Evolutionary conservation across 805 yeast genomes (phyloP).

Genomic region (Candida corydali): DNA sequence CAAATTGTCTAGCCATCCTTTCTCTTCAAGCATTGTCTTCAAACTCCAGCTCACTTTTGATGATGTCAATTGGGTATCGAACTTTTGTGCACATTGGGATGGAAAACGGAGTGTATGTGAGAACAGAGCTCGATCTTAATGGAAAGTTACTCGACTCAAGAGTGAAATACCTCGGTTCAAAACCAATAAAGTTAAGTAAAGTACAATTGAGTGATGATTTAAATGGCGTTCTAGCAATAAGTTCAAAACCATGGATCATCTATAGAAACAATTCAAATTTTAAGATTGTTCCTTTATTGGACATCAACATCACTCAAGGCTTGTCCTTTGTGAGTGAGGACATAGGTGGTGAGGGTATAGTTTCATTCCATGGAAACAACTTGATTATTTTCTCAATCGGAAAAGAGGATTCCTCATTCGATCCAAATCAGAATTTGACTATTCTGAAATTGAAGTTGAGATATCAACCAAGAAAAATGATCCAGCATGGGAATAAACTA

Average conservation of each 20-base stretch:
- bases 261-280: constrained; percentile 31
- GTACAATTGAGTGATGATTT: constrained; percentile 18
- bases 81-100: constrained; percentile 70
- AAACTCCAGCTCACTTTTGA: constrained; percentile 22
- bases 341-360: constrained; percentile 52
- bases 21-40: constrained; percentile 67
- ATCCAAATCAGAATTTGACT: constrained; percentile 22
- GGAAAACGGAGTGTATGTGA: constrained; percentile 75
- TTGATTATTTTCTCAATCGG: constrained; percentile 57
- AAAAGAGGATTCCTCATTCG: constrained; percentile 26
- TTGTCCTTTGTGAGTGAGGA: constrained; percentile 62
- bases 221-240: constrained; percentile 44
- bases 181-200: constrained; percentile 49
- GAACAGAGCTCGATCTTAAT: constrained; percentile 54
- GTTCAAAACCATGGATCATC: constrained; percentile 56
- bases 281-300: constrained; percentile 45
- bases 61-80: constrained; percentile 14
- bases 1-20: constrained; percentile 54
- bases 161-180: constrained; percentile 70
- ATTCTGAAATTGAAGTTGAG: constrained; percentile 37
- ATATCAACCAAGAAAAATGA: constrained; percentile 48
- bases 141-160: constrained; percentile 62
- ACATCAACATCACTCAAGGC: constrained; percentile 41
- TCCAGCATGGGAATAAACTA: constrained; percentile 15
- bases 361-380: constrained; percentile 52